Conservation (phyloP, 352 stramenopile species). For the Phytopythium delawarense region DNA sequence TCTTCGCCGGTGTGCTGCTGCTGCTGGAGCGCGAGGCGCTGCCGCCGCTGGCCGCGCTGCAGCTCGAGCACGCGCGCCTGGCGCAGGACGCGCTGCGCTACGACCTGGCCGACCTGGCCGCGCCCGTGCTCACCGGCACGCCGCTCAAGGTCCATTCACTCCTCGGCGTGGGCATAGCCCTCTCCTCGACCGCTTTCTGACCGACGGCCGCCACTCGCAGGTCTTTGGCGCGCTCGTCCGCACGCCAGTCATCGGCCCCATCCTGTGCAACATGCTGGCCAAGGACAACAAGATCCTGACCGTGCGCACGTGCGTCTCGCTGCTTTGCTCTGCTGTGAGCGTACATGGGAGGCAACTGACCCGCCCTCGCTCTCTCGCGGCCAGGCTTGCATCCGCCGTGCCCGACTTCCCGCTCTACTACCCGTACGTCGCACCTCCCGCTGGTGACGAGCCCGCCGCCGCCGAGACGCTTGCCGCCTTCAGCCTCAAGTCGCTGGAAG, state of each 20-base stretch:
- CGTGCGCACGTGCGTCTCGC: constrained; percentile 35
- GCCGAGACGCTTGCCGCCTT: constrained; percentile 18
- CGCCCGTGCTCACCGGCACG: constrained; percentile 44
- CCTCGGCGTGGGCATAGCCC: not conserved
- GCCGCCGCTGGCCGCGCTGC: constrained; percentile 26
- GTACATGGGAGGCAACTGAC: not conserved
- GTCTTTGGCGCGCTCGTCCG: constrained; percentile 38
- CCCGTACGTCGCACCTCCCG: constrained; percentile 51
- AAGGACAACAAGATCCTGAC: constrained; percentile 63
- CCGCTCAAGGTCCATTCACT: constrained; percentile 24
- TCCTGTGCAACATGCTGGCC: constrained; percentile 40
- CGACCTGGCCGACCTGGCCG: constrained; percentile 44
- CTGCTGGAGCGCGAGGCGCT: constrained; percentile 44
- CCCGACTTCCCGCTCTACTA: constrained; percentile 80
- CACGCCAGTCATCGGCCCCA: constrained; percentile 40
- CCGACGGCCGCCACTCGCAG: constrained; percentile 1
- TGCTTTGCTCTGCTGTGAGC: not conserved
- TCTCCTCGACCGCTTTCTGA: not conserved
- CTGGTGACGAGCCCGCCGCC: constrained; percentile 7
- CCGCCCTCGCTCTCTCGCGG: not conserved
- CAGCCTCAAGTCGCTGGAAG: constrained; percentile 15
- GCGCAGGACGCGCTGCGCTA: constrained; percentile 25
- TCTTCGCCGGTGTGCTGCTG: constrained; percentile 44
- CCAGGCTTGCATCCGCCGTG: constrained; percentile 51
- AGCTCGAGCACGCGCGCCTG: constrained; percentile 26